These are phyloP conservation scores for Hypoxylon crocopeplum DNA, from an alignment of 495 filamentous ascomycete genomes.

Conservation along the genomic window DNA sequence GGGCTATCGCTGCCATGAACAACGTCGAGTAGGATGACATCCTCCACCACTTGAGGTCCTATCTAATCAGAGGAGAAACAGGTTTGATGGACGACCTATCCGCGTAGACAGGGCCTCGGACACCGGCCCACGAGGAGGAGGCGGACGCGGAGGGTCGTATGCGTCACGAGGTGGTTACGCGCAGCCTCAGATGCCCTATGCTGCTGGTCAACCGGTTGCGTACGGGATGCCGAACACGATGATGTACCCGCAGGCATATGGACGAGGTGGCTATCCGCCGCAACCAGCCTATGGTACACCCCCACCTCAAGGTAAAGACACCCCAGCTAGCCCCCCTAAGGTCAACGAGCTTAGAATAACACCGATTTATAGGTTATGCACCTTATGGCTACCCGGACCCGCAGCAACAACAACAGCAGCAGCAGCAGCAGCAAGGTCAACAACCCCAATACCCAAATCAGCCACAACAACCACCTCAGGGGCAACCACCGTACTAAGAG, in stretches of 20 bases:
- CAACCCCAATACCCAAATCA: conserved; percentile 4
- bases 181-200: conserved; percentile 40
- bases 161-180: conserved; percentile 51
- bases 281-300: conserved; percentile 46
- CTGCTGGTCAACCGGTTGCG: conserved; percentile 30
- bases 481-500: conserved; percentile 43
- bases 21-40: conserved; percentile 78
- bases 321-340: not conserved
- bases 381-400: conserved; percentile 52
- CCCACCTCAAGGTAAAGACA: conserved; percentile 49
- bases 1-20: conserved; percentile 86
- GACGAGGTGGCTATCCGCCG: conserved; percentile 41
- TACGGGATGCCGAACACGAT: conserved; percentile 37
- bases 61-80: conserved; percentile 44
- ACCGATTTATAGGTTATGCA: conserved; percentile 24
- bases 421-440: conserved; percentile 23
- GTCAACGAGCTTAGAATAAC: conserved; percentile 10
- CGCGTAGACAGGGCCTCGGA: conserved; percentile 97
- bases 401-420: conserved; percentile 31
- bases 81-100: conserved; percentile 94
- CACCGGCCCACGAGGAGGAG: conserved; percentile 64
- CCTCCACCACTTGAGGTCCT: not conserved
- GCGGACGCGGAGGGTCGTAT: conserved; percentile 43
- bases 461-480: conserved; percentile 43
- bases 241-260: conserved; percentile 39